Evolutionary conservation across 805 yeast species (phyloP), one percentile per base, ranked within the genome.

Genomic region (Saccharomycopsis microspora): DNA sequence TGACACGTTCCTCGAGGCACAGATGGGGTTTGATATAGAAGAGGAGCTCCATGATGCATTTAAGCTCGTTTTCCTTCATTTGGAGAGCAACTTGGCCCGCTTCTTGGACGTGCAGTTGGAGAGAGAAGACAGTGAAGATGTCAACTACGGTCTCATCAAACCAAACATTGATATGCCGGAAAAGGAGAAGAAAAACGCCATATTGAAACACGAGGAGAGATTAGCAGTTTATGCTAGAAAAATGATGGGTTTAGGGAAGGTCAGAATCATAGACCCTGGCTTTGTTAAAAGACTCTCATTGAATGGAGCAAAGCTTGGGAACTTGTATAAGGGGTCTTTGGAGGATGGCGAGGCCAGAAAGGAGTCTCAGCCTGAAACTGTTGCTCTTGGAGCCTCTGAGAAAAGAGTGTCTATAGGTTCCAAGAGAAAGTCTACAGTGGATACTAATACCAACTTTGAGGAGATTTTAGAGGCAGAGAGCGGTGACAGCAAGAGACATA

Each of bases 91-190:
- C 28, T 54, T 68, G 8, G 77, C 78, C 0, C 62, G 58, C 41
- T 36, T 60, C 1, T 42, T 63, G n/a, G 56, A 60, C 0, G 56
- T 66, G 3, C 64, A 69, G 8, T 58, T 79, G 45, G 81, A 76
- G 40, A 67, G 82, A 55, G 65, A 64, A 28, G 79, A 69, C 34
- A 65, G 68, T 27, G 85, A 80, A 56, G 79, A 65, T 52, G 76
- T 71, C 11, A 65, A 69, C 46, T 63, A 59, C 38, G 66, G 59
- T 6, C 41, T 39, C 32, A 19, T 42, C 3, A 33, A 38, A 38
- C n/a, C 37, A 34, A 34, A 3, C 37, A n/a, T 34, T 34, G n/a
- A 34, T n/a, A 10, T n/a, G 5, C 5, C 31, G 38, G 34, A 31
- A 19, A 32, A 6, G 32, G 27, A 5, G 32, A 42, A 38, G 29